Evolutionary conservation across 345 rosid species (phyloP), one percentile per base, ranked within the genome.

Genomic region (Theobroma cacao): DNA sequence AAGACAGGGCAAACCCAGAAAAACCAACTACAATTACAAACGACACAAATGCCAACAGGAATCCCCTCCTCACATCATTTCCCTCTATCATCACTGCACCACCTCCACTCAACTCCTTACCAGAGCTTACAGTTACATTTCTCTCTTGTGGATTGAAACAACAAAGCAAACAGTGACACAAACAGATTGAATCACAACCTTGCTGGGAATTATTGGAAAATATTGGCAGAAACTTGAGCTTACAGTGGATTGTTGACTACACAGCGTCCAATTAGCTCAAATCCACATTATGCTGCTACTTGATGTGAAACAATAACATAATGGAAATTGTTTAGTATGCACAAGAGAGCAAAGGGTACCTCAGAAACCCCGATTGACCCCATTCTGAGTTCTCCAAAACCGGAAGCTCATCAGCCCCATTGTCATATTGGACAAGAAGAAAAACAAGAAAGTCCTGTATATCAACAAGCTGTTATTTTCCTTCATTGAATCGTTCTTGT

Each of bases 401-500:
- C 31, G 59, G 74, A 11, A 52, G 69, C 75, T 45, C 78, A 62
- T 64, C 77, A 20, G 36, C 71, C 34, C 53, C 72, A 13, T 72
- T 66, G 53, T 45, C 75, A 62, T 48, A 38, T 72, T 18, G 72
- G 67, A 45, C 72, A 40, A 73, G 13, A 15, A 36, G 48, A 28
- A 60, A 9, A 61, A 41, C 2, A 30, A 66, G 53, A 80, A 31
- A n/a, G n/a, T 56, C 5, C 60, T 61, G 33, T 34, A 31, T 73
- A 74, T 77, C 67, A 70, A 80, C 81, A 81, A 72, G 18, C 18
- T 66, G 68, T 53, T 5, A 43, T 11, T 52, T 64, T 60, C 76
- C 63, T 82, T 86, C 82, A 89, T 55, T 90, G 91, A 18, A 90
- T 85, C 7, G 91, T 89, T 72, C 90, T 84, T 70, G 91, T 89